These are phyloP conservation scores for Tolypocladium tundrense DNA, from an alignment of 2,329 filamentous ascomycete species.

Conservation along the genomic window DNA sequence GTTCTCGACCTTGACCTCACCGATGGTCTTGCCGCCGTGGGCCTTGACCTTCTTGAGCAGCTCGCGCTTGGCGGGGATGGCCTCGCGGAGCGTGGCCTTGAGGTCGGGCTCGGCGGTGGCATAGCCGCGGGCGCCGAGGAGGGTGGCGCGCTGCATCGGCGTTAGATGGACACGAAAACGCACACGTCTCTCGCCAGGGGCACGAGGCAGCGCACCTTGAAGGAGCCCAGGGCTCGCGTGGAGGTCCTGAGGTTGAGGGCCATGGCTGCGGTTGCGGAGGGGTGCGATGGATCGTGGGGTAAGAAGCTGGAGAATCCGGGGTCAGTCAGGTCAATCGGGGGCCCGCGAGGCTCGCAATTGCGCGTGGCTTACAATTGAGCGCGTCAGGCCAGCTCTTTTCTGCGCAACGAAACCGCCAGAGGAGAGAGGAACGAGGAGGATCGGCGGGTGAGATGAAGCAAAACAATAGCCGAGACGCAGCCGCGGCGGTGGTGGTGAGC, in stretches of 20 bases:
- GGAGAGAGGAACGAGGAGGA: neutral
- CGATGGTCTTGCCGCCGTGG: conserved; percentile 70
- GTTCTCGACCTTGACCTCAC: conserved; percentile 89
- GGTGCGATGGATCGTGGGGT: neutral
- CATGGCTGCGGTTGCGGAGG: conserved; percentile 33
- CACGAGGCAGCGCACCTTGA: conserved; percentile 41
- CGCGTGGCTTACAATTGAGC: neutral
- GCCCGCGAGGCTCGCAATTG: neutral
- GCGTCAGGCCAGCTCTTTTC: neutral
- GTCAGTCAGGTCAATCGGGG: neutral
- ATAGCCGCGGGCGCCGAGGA: conserved; percentile 44
- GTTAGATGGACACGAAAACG: conserved; percentile 6
- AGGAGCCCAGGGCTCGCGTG: conserved; percentile 50
- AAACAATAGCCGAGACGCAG: neutral
- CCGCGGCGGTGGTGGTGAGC: neutral
- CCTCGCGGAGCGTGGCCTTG: conserved; percentile 73
- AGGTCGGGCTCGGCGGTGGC: conserved; percentile 77
- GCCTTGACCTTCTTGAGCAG: conserved; percentile 90
- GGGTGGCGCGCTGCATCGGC: conserved; percentile 17
- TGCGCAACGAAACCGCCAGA: neutral
- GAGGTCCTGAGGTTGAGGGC: conserved; percentile 53
- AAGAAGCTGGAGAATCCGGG: neutral
- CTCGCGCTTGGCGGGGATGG: conserved; percentile 87
- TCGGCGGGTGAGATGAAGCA: neutral
- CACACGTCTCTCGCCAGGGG: neutral